phyloP scores from a whole-genome alignment of 176 grass and related monocot genomes.

The Carex cristatella region DNA sequence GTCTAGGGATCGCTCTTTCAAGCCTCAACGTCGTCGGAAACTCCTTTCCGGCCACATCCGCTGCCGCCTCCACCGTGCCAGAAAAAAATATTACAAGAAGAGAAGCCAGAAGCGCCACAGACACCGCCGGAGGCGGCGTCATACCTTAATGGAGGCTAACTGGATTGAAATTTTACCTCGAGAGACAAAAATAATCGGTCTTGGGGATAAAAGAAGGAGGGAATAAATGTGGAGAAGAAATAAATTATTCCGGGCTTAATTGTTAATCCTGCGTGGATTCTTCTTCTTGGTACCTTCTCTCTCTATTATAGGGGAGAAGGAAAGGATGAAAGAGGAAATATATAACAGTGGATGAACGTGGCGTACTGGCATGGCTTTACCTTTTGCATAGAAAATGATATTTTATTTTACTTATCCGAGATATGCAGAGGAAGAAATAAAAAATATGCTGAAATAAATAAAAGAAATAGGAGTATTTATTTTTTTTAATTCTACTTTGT shows the following conservation, averaged over 20 bases:
- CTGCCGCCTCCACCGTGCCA: neutral
- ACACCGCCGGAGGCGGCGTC: conserved; percentile 33
- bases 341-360: conserved; percentile 3
- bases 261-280: conserved; percentile 18
- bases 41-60: conserved; percentile 13
- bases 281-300: conserved; percentile 31
- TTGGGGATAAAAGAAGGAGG: neutral
- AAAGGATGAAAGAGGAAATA: conserved; percentile 7
- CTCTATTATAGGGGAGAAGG: neutral
- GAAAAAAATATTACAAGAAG: neutral
- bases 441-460: no score
- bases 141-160: neutral
- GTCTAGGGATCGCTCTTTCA: conserved; percentile 60
- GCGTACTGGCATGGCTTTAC: neutral
- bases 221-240: neutral
- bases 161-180: neutral
- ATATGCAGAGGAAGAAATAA: no score
- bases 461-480: no score
- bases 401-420: neutral
- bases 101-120: neutral
- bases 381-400: neutral
- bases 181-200: neutral
- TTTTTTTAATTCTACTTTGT: no score
- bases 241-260: conserved; percentile 8
- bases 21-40: conserved; percentile 44